These are phyloP conservation scores for Neocucurbitaria cava DNA, from an alignment of 2,329 filamentous ascomycete species.

Conservation along the genomic window DNA sequence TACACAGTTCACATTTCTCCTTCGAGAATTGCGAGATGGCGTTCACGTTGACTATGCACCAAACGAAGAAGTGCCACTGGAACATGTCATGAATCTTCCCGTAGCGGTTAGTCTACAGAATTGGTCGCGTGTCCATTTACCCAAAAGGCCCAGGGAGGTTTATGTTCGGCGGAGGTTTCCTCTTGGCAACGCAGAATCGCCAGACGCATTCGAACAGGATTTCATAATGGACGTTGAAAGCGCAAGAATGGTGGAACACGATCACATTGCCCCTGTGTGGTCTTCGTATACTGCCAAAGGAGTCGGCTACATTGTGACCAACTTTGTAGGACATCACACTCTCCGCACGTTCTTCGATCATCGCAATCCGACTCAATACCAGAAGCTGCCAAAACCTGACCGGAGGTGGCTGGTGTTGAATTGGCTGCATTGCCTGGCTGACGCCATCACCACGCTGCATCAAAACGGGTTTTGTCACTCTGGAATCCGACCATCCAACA, in stretches of 20 bases:
- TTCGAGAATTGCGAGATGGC: slow-evolving; percentile 67
- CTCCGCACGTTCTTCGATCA: slow-evolving; percentile 72
- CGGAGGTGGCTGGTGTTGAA: slow-evolving; percentile 69
- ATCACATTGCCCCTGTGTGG: slow-evolving; percentile 74
- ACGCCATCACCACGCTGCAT: slow-evolving; percentile 73
- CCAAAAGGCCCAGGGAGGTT: slow-evolving; percentile 64
- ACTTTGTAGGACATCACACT: slow-evolving; percentile 70
- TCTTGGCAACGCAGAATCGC: slow-evolving; percentile 51
- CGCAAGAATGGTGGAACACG: slow-evolving; percentile 66
- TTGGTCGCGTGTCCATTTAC: slow-evolving; percentile 70
- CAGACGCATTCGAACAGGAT: slow-evolving; percentile 49
- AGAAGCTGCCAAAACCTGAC: slow-evolving; percentile 66
- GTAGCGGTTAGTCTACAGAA: slow-evolving; percentile 54
- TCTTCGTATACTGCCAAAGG: slow-evolving; percentile 72
- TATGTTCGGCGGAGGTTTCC: slow-evolving; percentile 66
- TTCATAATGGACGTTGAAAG: slow-evolving; percentile 68
- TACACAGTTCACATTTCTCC: slow-evolving; percentile 74
- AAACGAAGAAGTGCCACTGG: slow-evolving; percentile 73
- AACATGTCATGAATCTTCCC: slow-evolving; percentile 67
- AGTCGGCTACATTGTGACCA: slow-evolving; percentile 70
- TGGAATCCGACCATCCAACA: slow-evolving; percentile 73
- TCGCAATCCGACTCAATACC: slow-evolving; percentile 65
- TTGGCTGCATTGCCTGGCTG: slow-evolving; percentile 77
- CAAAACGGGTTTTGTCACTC: slow-evolving; percentile 68
- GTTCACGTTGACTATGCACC: slow-evolving; percentile 69